Conservation (phyloP, 495 filamentous ascomycete genomes). For the Chaetomium tenue region DNA sequence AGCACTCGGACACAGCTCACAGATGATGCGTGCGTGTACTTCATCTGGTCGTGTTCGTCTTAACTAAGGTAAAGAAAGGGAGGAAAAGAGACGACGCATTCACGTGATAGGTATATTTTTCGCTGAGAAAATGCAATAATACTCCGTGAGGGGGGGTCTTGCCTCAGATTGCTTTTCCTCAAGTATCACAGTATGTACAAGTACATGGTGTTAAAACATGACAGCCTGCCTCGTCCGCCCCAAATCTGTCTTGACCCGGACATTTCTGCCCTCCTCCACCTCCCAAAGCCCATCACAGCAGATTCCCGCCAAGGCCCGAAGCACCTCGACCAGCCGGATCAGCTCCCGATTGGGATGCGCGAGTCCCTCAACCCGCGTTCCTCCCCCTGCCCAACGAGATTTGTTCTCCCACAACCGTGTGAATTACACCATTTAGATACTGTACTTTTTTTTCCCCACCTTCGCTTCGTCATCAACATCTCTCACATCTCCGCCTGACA, state of each 20-base stretch:
- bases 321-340: background rate
- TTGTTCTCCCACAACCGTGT: slow-evolving; percentile 11
- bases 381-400: background rate
- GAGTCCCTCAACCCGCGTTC: background rate
- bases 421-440: background rate
- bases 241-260: background rate
- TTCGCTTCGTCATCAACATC: too few species aligned
- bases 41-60: too few species aligned
- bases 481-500: too few species aligned
- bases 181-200: background rate
- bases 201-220: background rate
- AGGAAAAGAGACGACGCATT: background rate
- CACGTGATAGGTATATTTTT: background rate
- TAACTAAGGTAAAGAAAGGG: background rate
- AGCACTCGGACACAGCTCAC: too few species aligned
- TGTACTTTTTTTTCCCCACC: too few species aligned
- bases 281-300: background rate
- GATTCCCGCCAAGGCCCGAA: background rate
- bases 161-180: background rate
- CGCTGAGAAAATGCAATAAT: background rate
- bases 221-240: too few species aligned
- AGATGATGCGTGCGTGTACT: too few species aligned
- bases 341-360: slow-evolving; percentile 6
- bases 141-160: background rate
- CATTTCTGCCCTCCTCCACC: background rate